Evolutionary conservation across 495 filamentous ascomycete genomes (phyloP).

Genomic region (Xylaria bambusicola): DNA sequence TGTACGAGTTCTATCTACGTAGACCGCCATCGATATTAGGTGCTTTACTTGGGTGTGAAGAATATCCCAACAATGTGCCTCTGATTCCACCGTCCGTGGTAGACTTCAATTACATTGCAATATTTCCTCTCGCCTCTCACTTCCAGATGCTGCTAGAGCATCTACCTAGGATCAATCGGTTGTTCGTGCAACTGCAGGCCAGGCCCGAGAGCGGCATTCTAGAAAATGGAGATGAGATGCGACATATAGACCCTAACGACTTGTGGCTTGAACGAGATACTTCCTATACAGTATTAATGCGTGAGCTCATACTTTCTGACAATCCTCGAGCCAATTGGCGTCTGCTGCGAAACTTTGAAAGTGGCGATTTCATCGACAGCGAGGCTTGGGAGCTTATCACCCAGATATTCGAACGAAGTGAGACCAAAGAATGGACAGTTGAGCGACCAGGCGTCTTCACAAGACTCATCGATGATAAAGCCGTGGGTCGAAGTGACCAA

Average conservation of each 20-base stretch:
- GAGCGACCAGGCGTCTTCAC: slow-evolving; percentile 45
- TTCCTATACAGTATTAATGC: slow-evolving; percentile 43
- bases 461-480: slow-evolving; percentile 16
- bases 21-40: slow-evolving; percentile 43
- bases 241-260: slow-evolving; percentile 37
- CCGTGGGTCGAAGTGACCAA: slow-evolving; percentile 2
- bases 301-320: slow-evolving; percentile 28
- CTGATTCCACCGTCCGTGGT: slow-evolving; percentile 39
- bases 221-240: slow-evolving; percentile 38
- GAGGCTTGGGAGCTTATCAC: slow-evolving; percentile 50
- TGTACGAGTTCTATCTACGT: slow-evolving; percentile 41
- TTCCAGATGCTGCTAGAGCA: slow-evolving; percentile 35
- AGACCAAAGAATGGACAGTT: slow-evolving; percentile 37
- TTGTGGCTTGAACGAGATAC: slow-evolving; percentile 50
- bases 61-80: slow-evolving; percentile 30
- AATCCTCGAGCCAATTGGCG: slow-evolving; percentile 34
- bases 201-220: slow-evolving; percentile 38
- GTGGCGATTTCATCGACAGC: slow-evolving; percentile 42
- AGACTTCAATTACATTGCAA: slow-evolving; percentile 49
- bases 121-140: slow-evolving; percentile 47
- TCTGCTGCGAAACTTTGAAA: slow-evolving; percentile 43
- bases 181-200: slow-evolving; percentile 50
- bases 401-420: slow-evolving; percentile 35
- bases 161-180: slow-evolving; percentile 41
- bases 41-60: slow-evolving; percentile 39